Conservation (phyloP, 805 yeast genomes). For the Saccharomyces jurei region DNA sequence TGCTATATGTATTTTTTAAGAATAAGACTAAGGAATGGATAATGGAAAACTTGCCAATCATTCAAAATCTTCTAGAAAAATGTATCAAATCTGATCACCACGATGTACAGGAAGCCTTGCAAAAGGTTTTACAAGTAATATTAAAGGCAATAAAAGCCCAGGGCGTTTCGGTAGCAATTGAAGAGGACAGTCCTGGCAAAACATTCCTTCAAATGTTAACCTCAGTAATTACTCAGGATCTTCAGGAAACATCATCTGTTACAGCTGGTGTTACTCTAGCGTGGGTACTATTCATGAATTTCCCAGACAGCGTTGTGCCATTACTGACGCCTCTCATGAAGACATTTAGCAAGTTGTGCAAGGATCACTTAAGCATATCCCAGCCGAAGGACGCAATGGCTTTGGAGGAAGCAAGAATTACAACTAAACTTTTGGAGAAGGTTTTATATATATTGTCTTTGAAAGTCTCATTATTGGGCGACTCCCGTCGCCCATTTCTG, state of each 20-base stretch:
- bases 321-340: conserved; percentile 72
- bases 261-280: conserved; percentile 81
- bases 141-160: conserved; percentile 55
- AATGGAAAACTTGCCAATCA: conserved; percentile 53
- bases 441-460: conserved; percentile 68
- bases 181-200: conserved; percentile 54
- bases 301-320: conserved; percentile 68
- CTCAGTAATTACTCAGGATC: conserved; percentile 69
- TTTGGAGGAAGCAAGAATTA: conserved; percentile 70
- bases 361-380: conserved; percentile 66
- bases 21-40: conserved; percentile 78
- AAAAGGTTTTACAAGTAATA: conserved; percentile 62
- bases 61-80: conserved; percentile 70
- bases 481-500: conserved; percentile 82
- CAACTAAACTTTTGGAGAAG: conserved; percentile 67
- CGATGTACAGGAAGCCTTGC: conserved; percentile 79
- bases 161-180: conserved; percentile 38
- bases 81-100: conserved; percentile 76
- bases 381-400: conserved; percentile 35
- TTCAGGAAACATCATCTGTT: conserved; percentile 61
- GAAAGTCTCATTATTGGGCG: conserved; percentile 83
- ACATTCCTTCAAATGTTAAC: conserved; percentile 53
- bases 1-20: conserved; percentile 70
- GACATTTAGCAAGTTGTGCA: conserved; percentile 80
- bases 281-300: conserved; percentile 71